Evolutionary conservation across 495 filamentous ascomycete species (phyloP).

Genomic region (Daldinia concentrica): DNA sequence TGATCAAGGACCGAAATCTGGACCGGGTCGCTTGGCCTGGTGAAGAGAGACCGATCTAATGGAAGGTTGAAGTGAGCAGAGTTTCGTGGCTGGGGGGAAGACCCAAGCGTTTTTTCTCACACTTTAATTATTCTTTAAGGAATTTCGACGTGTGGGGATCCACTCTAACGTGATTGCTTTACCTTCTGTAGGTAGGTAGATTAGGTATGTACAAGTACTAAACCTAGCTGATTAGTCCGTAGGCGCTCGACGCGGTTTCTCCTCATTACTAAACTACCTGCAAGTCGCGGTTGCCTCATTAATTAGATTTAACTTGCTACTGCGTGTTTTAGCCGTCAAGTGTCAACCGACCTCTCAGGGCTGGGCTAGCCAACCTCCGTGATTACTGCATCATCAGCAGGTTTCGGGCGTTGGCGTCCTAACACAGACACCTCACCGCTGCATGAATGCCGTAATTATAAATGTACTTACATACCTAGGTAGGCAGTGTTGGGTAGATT

Average conservation of each 20-base stretch:
- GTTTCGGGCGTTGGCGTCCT: neutral
- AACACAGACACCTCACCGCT: neutral
- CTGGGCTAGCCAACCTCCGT: conserved; percentile 23
- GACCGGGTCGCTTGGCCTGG: conserved; percentile 26
- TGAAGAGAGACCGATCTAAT: conserved; percentile 19
- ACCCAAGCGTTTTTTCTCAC: conserved; percentile 13
- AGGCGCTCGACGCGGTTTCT: conserved; percentile 33
- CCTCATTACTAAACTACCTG: conserved; percentile 26
- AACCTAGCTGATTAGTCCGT: conserved; percentile 2
- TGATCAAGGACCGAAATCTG: conserved; percentile 19
- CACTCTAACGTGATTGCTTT: conserved; percentile 29
- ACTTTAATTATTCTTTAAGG: conserved; percentile 16
- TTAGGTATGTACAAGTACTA: neutral
- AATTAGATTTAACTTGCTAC: conserved; percentile 15
- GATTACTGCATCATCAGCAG: conserved; percentile 3
- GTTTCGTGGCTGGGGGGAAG: conserved; percentile 12
- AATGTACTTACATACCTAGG: too few relatives aligned
- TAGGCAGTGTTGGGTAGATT: neutral
- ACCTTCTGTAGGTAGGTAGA: neutral
- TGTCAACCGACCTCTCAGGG: neutral
- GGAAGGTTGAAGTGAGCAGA: conserved; percentile 4
- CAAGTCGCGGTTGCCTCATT: conserved; percentile 30
- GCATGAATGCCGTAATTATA: neutral
- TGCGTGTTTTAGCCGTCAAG: conserved; percentile 17
- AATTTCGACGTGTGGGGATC: conserved; percentile 18